These are phyloP conservation scores for Carex myosuroides DNA, from an alignment of 176 grass and related monocot genomes.

Conservation along the genomic window DNA sequence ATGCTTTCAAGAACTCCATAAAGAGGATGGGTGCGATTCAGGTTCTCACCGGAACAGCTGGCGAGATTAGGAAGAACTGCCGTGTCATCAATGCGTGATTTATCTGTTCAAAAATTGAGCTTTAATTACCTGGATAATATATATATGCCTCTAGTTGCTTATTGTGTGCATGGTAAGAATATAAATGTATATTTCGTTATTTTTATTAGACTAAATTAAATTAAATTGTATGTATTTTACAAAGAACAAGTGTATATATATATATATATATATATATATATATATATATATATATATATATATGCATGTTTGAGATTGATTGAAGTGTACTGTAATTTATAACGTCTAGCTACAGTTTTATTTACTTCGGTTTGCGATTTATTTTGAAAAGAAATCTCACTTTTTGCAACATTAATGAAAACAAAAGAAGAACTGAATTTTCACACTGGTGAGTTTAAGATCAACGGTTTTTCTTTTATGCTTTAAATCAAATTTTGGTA, in stretches of 20 bases:
- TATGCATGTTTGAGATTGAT: neutral
- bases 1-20: slow-evolving; percentile 33
- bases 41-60: neutral
- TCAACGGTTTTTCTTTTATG: too few species aligned
- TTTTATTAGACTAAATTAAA: neutral
- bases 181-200: neutral
- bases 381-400: too few species aligned
- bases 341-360: too few species aligned
- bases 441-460: too few species aligned
- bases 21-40: slow-evolving; percentile 15
- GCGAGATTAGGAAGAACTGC: slow-evolving; percentile 31
- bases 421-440: too few species aligned
- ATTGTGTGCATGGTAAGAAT: neutral
- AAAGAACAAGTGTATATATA: neutral
- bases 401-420: too few species aligned
- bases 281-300: too few species aligned
- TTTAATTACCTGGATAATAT: neutral
- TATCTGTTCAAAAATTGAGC: neutral
- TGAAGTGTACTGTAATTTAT: neutral
- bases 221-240: neutral
- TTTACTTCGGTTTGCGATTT: too few species aligned
- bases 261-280: too few species aligned
- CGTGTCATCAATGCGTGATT: slow-evolving; percentile 21
- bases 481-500: too few species aligned
- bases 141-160: neutral